phyloP scores from a whole-genome alignment of 805 yeast genomes.

The Candida wancherniae region DNA sequence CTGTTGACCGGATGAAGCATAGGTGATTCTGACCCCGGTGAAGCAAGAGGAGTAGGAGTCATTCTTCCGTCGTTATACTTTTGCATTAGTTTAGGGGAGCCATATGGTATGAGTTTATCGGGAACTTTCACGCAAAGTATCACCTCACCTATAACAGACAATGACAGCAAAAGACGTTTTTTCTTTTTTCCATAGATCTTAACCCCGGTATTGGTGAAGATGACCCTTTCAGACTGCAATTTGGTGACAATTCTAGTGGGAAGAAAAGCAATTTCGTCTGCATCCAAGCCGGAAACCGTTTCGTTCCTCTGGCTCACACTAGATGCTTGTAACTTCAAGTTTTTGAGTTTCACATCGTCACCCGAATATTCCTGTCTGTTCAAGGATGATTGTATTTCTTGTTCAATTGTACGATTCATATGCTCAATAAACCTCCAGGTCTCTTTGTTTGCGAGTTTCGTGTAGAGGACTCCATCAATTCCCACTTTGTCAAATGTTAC shows the following conservation, averaged over 20 bases:
- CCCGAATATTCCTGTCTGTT: slow-evolving; percentile 21
- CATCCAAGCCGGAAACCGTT: too few relatives aligned
- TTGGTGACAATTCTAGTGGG: slow-evolving; percentile 2
- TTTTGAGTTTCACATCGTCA: slow-evolving; percentile 32
- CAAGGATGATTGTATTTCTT: slow-evolving; percentile 32
- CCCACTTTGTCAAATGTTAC: slow-evolving; percentile 30
- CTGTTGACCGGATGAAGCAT: slow-evolving; percentile 11
- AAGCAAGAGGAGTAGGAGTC: slow-evolving; percentile 1
- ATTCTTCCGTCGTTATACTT: slow-evolving; percentile 29
- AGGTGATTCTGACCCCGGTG: slow-evolving; percentile 1
- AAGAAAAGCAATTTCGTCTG: too few relatives aligned
- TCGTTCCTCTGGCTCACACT: slow-evolving; percentile 6
- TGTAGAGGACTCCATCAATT: slow-evolving; percentile 31
- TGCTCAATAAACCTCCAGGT: slow-evolving; percentile 33
- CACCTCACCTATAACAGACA: slow-evolving; percentile 32
- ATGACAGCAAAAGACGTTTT: slow-evolving; percentile 31
- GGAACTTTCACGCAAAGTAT: slow-evolving; percentile 32
- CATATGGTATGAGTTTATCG: slow-evolving; percentile 28
- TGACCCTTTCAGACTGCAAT: slow-evolving; percentile 5
- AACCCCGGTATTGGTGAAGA: slow-evolving; percentile 15
- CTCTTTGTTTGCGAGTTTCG: slow-evolving; percentile 18
- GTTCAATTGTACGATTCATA: slow-evolving; percentile 28
- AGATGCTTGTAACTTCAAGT: slow-evolving; percentile 14
- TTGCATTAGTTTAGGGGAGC: slow-evolving; percentile 34
- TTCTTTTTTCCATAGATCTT: slow-evolving; percentile 33